Base-by-base conservation (phyloP, 768 basidiomycete genomes). In the Rhodotorula paludigena region DNA sequence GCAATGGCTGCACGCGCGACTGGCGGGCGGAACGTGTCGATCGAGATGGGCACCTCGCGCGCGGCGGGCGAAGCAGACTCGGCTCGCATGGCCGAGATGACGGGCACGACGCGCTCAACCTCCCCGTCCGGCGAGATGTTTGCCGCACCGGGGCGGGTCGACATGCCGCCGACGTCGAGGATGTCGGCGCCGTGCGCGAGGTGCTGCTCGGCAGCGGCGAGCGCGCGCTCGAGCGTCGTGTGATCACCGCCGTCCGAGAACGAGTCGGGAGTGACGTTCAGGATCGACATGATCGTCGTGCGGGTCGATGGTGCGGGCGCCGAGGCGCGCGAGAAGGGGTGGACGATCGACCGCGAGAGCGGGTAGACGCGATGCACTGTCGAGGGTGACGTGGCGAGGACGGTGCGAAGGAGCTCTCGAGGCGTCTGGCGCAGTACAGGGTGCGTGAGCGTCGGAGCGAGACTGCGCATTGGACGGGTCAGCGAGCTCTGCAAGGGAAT, bases 181-280 rank as follows among this genome's bases (percentile, higher is more conserved):
- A 99, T 89, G 63, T 85, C 82, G 0, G 89, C 87, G 2, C 88
- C 87, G 1, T 80, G 80, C 0, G 39, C 36, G 36, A 77, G 39
- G 48, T 77, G 77, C 21, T 42, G 23, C 8, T 41, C 47, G 3
- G 66, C 75, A 2, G 35, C 54, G 7, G 20, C 28, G 18, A 86
- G 71, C 0, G 82, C 82, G 68, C 83, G 81, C 77, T 88, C 81
- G 25, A 21, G 9, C 12, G 35, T 18, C 16, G 20, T 9, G 9
- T 23, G 38, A 15, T 21, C 36, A 7, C 85, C 82, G 16, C 92
- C 92, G 69, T 97, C 92, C 0, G 93, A 97, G 79, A 97, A 97
- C 0, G 93, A 96, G 78, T 99, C 94, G 5, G 94, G 93, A 0
- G 94, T 97, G 11, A 84, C 83, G 76, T 98, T 97, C 63, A 99